These are phyloP conservation scores for Bertia moriformis DNA, from an alignment of 2,329 filamentous ascomycete genomes.

Conservation along the genomic window DNA sequence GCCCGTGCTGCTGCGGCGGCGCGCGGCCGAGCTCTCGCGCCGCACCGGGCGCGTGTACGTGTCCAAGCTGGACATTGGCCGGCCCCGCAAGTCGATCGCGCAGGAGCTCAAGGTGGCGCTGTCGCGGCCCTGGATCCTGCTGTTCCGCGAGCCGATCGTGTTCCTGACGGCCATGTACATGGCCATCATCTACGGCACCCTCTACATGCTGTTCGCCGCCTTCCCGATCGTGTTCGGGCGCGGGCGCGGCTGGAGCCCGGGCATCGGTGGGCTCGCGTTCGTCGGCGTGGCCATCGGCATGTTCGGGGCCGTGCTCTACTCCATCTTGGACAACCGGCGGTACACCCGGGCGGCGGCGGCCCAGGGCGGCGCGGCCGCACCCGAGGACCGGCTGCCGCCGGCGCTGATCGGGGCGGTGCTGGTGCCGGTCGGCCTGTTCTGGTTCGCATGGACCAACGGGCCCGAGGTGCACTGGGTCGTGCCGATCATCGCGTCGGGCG, in stretches of 20 bases:
- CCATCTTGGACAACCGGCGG: slow-evolving; percentile 36
- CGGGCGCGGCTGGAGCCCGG: slow-evolving; percentile 22
- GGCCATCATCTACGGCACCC: background rate
- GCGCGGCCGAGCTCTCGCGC: background rate
- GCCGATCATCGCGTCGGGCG: slow-evolving; percentile 21
- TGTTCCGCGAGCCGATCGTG: background rate
- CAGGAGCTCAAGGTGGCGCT: background rate
- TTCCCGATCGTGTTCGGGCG: background rate
- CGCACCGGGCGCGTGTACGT: background rate
- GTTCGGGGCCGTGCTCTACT: slow-evolving; percentile 38
- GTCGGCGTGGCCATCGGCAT: slow-evolving; percentile 51
- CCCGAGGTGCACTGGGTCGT: slow-evolving; percentile 42
- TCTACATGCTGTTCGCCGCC: background rate
- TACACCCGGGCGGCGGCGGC: slow-evolving; percentile 28
- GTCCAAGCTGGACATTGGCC: background rate
- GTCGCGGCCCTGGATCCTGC: background rate
- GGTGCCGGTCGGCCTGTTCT: slow-evolving; percentile 51
- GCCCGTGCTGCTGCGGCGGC: background rate
- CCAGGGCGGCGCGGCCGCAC: slow-evolving; percentile 39
- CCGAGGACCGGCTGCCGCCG: slow-evolving; percentile 50
- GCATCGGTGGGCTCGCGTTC: slow-evolving; percentile 30
- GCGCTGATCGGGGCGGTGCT: slow-evolving; percentile 46
- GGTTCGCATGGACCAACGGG: slow-evolving; percentile 54
- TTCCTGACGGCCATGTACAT: background rate
- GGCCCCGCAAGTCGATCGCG: background rate